Evolutionary conservation across 192 early-diverging fungal genomes (phyloP).

Genomic region (Gamsiella multidivaricata): DNA sequence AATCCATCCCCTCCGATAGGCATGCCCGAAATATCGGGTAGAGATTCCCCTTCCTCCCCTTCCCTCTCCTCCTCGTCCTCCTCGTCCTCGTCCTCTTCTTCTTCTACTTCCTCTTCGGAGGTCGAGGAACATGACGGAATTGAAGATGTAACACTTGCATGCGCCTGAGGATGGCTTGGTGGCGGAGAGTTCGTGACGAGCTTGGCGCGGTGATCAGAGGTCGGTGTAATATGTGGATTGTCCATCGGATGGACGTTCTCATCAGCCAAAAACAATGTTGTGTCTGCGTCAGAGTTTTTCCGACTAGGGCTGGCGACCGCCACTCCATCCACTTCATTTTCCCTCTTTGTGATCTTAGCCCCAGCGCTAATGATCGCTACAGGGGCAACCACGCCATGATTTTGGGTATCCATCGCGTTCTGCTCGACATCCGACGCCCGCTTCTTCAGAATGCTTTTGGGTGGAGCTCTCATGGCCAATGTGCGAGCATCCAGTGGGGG

Average conservation of each 20-base stretch:
- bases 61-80: not conserved
- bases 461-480: not conserved
- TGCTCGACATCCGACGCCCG: not conserved
- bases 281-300: too few species aligned
- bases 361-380: not conserved
- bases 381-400: not conserved
- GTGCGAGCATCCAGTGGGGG: slow-evolving; percentile 3
- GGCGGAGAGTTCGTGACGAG: slow-evolving; percentile 29
- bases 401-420: not conserved
- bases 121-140: not conserved
- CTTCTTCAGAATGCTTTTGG: slow-evolving; percentile 46
- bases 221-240: not conserved
- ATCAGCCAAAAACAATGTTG: not conserved
- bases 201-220: slow-evolving; percentile 21
- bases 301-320: too few species aligned
- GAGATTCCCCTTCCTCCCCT: too few species aligned
- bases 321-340: too few species aligned
- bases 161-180: slow-evolving; percentile 15
- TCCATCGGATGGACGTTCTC: slow-evolving; percentile 33
- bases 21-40: too few species aligned
- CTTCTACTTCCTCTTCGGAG: not conserved
- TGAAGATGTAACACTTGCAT: not conserved
- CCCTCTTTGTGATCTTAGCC: too few species aligned
- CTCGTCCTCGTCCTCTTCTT: not conserved
- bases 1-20: too few species aligned